Conservation (phyloP, 805 yeast species). For the Saturnispora quitensis region DNA sequence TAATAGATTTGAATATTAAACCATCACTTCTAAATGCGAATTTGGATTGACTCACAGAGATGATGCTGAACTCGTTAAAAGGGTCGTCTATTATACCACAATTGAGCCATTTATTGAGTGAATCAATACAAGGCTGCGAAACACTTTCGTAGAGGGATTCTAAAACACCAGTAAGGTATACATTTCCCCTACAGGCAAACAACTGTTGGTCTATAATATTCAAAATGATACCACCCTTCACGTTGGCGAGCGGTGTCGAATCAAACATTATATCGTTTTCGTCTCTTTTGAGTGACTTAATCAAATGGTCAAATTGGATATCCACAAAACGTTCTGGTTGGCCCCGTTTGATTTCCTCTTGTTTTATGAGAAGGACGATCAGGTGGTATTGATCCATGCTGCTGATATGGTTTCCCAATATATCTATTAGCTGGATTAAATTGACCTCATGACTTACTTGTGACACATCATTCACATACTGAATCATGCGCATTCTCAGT, state of each 20-base stretch:
- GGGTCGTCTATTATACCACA: conserved; percentile 72
- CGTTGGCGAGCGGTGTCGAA: conserved; percentile 39
- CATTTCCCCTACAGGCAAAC: conserved; percentile 57
- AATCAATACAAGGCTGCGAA: conserved; percentile 51
- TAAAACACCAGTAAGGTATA: conserved; percentile 43
- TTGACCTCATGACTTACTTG: conserved; percentile 34
- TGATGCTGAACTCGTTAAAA: conserved; percentile 73
- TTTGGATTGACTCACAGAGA: conserved; percentile 60
- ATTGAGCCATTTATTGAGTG: conserved; percentile 74
- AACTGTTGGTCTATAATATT: conserved; percentile 51
- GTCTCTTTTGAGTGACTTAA: conserved; percentile 32
- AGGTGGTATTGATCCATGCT: background rate
- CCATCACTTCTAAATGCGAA: conserved; percentile 71
- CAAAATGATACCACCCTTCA: conserved; percentile 74
- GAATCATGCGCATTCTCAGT: conserved; percentile 37
- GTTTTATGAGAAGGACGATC: conserved; percentile 23
- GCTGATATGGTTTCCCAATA: background rate
- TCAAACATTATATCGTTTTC: conserved; percentile 38
- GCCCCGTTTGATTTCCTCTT: conserved; percentile 35
- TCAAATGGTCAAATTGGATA: conserved; percentile 25
- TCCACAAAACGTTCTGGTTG: conserved; percentile 22
- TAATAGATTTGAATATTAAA: conserved; percentile 39
- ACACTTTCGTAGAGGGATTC: conserved; percentile 44
- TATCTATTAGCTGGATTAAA: conserved; percentile 26
- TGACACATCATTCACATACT: conserved; percentile 27